These are phyloP conservation scores for Pharus latifolius DNA, from an alignment of 176 grass and related monocot genomes.

Conservation along the genomic window DNA sequence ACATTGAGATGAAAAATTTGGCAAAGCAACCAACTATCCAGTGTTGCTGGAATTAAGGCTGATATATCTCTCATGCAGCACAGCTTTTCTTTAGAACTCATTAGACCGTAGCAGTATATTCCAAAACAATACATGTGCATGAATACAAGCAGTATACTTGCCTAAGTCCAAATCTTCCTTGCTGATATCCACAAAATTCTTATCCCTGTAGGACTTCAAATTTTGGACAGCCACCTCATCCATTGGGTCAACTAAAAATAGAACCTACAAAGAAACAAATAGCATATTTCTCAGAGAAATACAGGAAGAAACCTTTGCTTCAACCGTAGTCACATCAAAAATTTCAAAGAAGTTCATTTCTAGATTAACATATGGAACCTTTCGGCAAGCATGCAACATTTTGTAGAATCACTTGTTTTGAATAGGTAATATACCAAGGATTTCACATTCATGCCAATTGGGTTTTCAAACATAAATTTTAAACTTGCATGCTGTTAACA, in stretches of 20 bases:
- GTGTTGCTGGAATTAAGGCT: not conserved
- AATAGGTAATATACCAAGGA: not conserved
- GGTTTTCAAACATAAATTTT: too few relatives aligned
- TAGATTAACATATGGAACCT: not conserved
- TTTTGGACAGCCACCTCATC: slow-evolving; percentile 93
- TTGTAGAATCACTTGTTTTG: not conserved
- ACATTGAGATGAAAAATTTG: not conserved
- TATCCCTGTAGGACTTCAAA: slow-evolving; percentile 92
- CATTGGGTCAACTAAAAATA: slow-evolving; percentile 96
- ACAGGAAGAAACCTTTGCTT: too few relatives aligned
- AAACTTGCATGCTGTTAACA: too few relatives aligned
- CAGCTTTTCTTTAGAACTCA: not conserved
- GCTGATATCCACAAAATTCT: slow-evolving; percentile 93
- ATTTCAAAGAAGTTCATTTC: too few relatives aligned
- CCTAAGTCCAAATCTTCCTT: slow-evolving; percentile 96
- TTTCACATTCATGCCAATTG: too few relatives aligned
- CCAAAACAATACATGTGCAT: not conserved
- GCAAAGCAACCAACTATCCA: not conserved
- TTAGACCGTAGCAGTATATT: not conserved
- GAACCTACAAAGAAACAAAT: slow-evolving; percentile 43
- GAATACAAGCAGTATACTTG: slow-evolving; percentile 4
- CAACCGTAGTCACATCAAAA: too few relatives aligned
- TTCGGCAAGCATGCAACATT: not conserved
- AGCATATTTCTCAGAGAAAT: not conserved
- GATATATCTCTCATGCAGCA: not conserved